phyloP scores from a whole-genome alignment of 371 early-diverging fungal species.

The Mortierella sp. region DNA sequence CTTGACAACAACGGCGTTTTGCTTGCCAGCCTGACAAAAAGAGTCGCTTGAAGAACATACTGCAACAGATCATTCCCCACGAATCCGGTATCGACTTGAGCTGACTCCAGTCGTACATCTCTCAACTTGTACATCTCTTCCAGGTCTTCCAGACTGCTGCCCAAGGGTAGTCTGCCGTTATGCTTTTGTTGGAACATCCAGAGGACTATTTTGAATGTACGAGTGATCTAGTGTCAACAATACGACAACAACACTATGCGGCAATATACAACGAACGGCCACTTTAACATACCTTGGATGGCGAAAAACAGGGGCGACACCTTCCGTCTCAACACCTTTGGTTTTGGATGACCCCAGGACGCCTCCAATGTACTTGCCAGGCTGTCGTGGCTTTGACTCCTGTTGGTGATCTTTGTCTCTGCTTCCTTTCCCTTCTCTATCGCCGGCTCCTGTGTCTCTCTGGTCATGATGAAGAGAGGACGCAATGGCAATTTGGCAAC shows the following conservation, averaged over 20 bases:
- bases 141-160: constrained; percentile 30
- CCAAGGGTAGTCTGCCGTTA: constrained; percentile 33
- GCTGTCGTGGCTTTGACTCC: constrained; percentile 57
- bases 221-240: no score
- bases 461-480: background rate
- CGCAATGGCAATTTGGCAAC: no score
- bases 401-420: constrained; percentile 53
- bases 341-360: constrained; percentile 35
- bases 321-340: constrained; percentile 55
- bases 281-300: constrained; percentile 63
- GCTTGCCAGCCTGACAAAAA: no score
- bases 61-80: constrained; percentile 60
- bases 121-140: constrained; percentile 29
- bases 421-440: constrained; percentile 55
- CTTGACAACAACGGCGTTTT: no score
- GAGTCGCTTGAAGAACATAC: constrained; percentile 45
- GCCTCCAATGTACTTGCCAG: constrained; percentile 54
- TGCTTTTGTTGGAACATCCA: constrained; percentile 55
- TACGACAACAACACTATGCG: no score
- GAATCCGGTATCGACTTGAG: constrained; percentile 39
- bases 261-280: no score
- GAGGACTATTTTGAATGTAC: constrained; percentile 33
- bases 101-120: constrained; percentile 33
- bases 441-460: constrained; percentile 19
- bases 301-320: constrained; percentile 62